These are phyloP conservation scores for Eucalyptus sp. DNA, from an alignment of 345 rosid species.

Conservation along the genomic window DNA sequence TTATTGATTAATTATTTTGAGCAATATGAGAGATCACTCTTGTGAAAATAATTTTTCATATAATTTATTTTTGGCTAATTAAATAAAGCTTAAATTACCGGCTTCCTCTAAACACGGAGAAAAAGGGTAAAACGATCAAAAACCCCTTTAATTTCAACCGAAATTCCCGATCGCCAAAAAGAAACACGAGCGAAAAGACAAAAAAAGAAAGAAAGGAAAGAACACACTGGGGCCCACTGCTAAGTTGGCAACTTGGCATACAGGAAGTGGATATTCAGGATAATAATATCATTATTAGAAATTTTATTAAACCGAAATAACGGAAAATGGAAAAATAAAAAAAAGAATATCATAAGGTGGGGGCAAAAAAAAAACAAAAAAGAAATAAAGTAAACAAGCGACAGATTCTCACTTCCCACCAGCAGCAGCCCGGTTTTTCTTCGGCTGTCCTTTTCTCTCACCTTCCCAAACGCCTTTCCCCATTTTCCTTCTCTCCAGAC, in stretches of 20 bases:
- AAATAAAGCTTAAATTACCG: neutral
- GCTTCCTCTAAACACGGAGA: neutral
- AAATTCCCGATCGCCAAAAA: neutral
- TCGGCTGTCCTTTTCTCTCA: neutral
- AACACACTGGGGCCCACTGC: neutral
- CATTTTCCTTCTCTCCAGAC: neutral
- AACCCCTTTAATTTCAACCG: neutral
- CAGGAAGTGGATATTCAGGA: neutral
- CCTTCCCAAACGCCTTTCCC: neutral
- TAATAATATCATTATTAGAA: neutral
- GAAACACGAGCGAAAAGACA: neutral
- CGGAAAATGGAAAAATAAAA: neutral
- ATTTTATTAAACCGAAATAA: neutral
- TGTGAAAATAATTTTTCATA: neutral
- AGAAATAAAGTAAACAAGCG: neutral
- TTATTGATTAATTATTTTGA: neutral
- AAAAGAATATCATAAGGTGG: neutral
- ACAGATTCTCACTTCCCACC: neutral
- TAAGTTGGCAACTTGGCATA: neutral
- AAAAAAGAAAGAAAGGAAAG: neutral
- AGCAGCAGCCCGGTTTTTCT: neutral
- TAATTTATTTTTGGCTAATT: accelerated
- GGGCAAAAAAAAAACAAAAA: accelerated
- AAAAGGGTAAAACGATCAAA: neutral
- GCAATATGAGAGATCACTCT: accelerated